Evolutionary conservation across 2,329 filamentous ascomycete genomes (phyloP), one percentile per base, ranked within the genome.

Genomic region (Alternaria atra): DNA sequence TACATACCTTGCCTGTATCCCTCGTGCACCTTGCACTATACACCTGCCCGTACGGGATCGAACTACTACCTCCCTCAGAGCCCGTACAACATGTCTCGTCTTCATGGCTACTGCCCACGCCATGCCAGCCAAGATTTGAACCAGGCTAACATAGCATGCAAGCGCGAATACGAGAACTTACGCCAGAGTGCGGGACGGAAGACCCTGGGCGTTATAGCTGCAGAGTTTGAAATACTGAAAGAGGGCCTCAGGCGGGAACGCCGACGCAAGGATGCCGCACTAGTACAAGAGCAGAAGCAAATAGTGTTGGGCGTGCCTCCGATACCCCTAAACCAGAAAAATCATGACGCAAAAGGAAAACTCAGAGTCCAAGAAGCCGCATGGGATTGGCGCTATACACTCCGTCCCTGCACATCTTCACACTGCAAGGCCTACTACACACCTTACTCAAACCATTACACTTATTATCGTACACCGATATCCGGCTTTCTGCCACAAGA

Each of bases 181-280:
- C 66, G 75, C 15, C 75, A 77, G 52, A 73, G 71, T n/a, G 73
- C 74, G 5, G 73, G 74, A 12, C 72, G 75, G 30, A 74, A 73
- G 53, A 76, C 73, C 4, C 70, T 77, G 8, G 68, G 71, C 9
- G 37, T 55, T 9, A 67, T 77, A 5, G 72, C 70, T 5, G 61
- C 61, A 1, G 75, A 77, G 34, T 76, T 76, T 35, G 73, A 76
- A 10, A 46, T 55, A 6, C 73, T 65, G 29, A 53, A 72, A 29
- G 50, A 66, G 6, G 27, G 50, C 2, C 67, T 71, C n/a, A 51
- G 65, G 8, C 56, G 67, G 5, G 65, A 69, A 4, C 60, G 66
- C 15, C 29, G 60, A 56, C 4, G 42, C 20, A 58, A 60, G 55
- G 62, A 67, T 20, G 58, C 53, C 8, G 51, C 59, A 4, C 54